These are phyloP conservation scores for Xanthoparmelia taractica DNA, from an alignment of 495 filamentous ascomycete species.

Conservation along the genomic window DNA sequence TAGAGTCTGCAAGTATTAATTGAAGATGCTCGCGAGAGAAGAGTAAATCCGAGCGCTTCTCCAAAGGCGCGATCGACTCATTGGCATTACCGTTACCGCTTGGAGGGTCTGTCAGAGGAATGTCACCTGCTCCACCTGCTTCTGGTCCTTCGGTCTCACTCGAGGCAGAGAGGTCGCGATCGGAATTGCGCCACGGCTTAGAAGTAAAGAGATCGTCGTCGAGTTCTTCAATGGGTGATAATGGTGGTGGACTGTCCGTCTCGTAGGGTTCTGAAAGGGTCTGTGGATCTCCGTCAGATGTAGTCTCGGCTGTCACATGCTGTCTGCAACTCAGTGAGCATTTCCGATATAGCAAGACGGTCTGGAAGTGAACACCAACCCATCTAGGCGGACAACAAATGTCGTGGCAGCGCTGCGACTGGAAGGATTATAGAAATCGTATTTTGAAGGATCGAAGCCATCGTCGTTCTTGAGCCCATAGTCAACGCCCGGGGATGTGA, in stretches of 20 bases:
- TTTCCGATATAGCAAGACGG: not conserved
- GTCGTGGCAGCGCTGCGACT: constrained; percentile 9
- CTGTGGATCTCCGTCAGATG: not conserved
- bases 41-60: constrained; percentile 53
- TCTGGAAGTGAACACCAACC: constrained; percentile 1
- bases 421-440: constrained; percentile 21
- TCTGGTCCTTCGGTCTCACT: not conserved
- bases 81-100: constrained; percentile 5
- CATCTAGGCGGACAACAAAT: constrained; percentile 12
- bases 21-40: constrained; percentile 59
- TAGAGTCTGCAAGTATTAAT: constrained; percentile 52
- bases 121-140: not conserved
- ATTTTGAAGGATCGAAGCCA: constrained; percentile 22
- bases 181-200: constrained; percentile 1
- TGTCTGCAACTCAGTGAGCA: constrained; percentile 11
- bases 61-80: constrained; percentile 35
- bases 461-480: constrained; percentile 22
- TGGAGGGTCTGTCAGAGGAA: not conserved
- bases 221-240: constrained; percentile 23
- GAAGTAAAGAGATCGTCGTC: constrained; percentile 12
- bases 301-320: not conserved
- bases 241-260: constrained; percentile 11
- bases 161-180: not conserved
- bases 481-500: constrained; percentile 10
- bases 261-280: constrained; percentile 2